phyloP scores from a whole-genome alignment of 1,284 basidiomycete species.

The Ceratobasidium sp. region DNA sequence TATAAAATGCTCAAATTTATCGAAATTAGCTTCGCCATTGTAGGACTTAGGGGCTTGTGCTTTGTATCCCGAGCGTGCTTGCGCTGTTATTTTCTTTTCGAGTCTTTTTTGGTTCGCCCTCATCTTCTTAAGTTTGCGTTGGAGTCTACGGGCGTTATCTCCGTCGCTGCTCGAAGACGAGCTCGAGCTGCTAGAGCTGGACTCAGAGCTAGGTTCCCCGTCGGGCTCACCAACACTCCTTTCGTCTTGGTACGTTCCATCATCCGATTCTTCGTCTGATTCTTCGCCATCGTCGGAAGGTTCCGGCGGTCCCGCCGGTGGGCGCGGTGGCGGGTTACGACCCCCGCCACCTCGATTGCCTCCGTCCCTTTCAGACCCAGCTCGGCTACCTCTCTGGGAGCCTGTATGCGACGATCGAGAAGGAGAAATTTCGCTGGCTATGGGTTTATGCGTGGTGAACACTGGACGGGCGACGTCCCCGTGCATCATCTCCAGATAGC shows the following conservation, averaged over 20 bases:
- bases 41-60: not conserved
- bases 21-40: not conserved
- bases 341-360: no score
- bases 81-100: not conserved
- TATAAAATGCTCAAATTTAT: not conserved
- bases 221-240: not conserved
- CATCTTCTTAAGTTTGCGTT: not conserved
- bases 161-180: not conserved
- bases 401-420: not conserved
- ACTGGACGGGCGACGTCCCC: not conserved
- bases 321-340: no score
- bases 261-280: not conserved
- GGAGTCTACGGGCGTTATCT: not conserved
- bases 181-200: not conserved
- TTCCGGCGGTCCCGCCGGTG: not conserved
- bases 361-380: not conserved
- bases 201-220: not conserved
- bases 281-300: not conserved
- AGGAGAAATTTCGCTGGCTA: no score
- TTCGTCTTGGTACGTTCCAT: not conserved
- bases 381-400: not conserved
- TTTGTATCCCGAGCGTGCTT: not conserved
- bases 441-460: no score
- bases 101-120: not conserved
- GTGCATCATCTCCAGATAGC: constrained; percentile 2